These are phyloP conservation scores for Aspergillus bombycis DNA, from an alignment of 2,329 filamentous ascomycete genomes.

Conservation along the genomic window DNA sequence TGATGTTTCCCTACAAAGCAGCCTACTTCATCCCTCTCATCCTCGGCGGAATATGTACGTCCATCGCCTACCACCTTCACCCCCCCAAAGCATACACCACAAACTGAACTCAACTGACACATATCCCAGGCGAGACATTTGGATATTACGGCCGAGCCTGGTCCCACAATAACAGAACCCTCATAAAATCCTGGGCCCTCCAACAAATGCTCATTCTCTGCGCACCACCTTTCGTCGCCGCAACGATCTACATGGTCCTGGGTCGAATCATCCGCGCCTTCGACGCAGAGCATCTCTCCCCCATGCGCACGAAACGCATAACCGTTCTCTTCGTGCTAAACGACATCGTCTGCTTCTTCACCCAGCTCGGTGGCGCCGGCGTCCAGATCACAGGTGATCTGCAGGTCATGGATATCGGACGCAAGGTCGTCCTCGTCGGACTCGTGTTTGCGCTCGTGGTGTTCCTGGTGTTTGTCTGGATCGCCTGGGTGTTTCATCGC, in stretches of 20 bases:
- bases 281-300: conserved; percentile 38
- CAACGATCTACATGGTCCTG: conserved; percentile 43
- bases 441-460: conserved; percentile 34
- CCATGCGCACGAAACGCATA: conserved; percentile 39
- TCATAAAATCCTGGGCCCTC: conserved; percentile 36
- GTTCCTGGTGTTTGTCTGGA: conserved; percentile 30
- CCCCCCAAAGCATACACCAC: background rate
- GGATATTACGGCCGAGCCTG: conserved; percentile 42
- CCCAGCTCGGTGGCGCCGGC: conserved; percentile 38
- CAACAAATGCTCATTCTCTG: conserved; percentile 46
- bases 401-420: conserved; percentile 25
- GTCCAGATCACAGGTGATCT: conserved; percentile 31
- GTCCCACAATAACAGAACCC: conserved; percentile 32
- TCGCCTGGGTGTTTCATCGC: conserved; percentile 30
- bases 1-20: conserved; percentile 36
- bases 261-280: conserved; percentile 42
- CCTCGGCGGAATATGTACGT: conserved; percentile 42
- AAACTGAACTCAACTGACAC: background rate
- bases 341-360: conserved; percentile 39
- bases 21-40: conserved; percentile 43
- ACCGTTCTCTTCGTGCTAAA: conserved; percentile 44
- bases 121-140: conserved; percentile 35
- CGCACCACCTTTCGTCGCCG: conserved; percentile 45
- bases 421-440: conserved; percentile 32
- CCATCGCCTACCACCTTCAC: background rate